Evolutionary conservation across 2,329 filamentous ascomycete genomes (phyloP).

Genomic region (Alternaria hordeiaustralica): DNA sequence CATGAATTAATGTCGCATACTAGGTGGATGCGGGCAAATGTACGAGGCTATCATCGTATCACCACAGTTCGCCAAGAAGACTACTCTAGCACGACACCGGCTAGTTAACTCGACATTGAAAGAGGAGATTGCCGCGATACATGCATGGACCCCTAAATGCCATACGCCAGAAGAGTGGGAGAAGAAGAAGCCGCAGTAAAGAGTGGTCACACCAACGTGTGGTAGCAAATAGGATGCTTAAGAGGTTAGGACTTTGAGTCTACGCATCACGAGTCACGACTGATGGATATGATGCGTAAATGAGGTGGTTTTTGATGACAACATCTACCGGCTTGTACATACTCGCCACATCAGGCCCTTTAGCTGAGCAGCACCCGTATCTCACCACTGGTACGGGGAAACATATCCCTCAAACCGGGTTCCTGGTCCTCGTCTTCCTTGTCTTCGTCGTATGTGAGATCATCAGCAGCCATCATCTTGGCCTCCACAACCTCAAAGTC

Average conservation of each 20-base stretch:
- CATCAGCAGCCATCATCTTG: constrained; percentile 66
- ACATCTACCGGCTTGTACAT: background rate
- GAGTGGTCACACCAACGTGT: background rate
- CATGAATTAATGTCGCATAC: constrained; percentile 18
- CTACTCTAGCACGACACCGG: constrained; percentile 81
- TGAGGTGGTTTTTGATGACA: background rate
- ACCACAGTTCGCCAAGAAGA: constrained; percentile 60
- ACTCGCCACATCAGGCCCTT: constrained; percentile 2
- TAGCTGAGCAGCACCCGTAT: constrained; percentile 69
- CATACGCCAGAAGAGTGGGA: constrained; percentile 91
- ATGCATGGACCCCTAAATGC: constrained; percentile 95
- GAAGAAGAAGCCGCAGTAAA: constrained; percentile 61
- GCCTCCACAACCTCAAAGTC: constrained; percentile 78
- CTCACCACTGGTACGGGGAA: constrained; percentile 69
- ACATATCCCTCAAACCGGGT: constrained; percentile 60
- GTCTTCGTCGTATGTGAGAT: constrained; percentile 49
- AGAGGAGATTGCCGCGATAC: constrained; percentile 86
- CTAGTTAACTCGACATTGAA: constrained; percentile 84
- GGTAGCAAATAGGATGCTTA: background rate
- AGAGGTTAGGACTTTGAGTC: background rate
- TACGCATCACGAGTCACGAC: background rate
- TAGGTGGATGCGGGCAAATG: constrained; percentile 74
- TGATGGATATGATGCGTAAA: background rate
- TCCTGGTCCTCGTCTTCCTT: constrained; percentile 48
- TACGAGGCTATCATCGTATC: constrained; percentile 73